A percentile compares a stretch with the other conserved stretches of the same genome.
phyloP scores from a whole-genome alignment of 1,284 basidiomycete genomes.

The Tremellales sp. region DNA sequence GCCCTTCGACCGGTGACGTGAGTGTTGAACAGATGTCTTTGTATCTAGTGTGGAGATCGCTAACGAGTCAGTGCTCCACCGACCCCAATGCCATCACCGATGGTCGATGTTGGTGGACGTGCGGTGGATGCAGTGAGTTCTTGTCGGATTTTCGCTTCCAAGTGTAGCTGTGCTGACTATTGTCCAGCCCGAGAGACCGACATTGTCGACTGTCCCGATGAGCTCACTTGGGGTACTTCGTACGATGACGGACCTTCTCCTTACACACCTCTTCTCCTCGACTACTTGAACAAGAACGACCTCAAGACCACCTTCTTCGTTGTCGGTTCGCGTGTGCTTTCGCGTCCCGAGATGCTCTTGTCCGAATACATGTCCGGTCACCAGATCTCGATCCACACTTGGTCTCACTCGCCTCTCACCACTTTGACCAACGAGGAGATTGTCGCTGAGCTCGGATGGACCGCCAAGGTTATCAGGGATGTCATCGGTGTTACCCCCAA shows the following conservation, averaged over 20 bases:
- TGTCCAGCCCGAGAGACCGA: constrained; percentile 58
- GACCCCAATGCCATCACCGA: constrained; percentile 61
- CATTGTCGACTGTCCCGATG: constrained; percentile 70
- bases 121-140: constrained; percentile 62
- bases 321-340: constrained; percentile 82
- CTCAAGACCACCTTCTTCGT: constrained; percentile 85
- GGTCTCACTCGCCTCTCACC: constrained; percentile 53
- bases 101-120: constrained; percentile 80
- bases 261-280: constrained; percentile 61
- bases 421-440: constrained; percentile 78
- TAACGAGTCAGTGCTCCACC: constrained; percentile 52
- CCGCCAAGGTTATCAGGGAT: constrained; percentile 79
- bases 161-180: background rate
- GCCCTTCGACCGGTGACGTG: constrained; percentile 31
- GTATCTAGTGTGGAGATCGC: background rate
- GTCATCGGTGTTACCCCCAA: constrained; percentile 75
- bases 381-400: constrained; percentile 56
- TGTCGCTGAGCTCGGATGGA: constrained; percentile 91
- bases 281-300: constrained; percentile 57
- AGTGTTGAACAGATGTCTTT: background rate
- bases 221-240: constrained; percentile 62
- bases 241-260: constrained; percentile 61
- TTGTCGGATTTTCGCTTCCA: background rate
- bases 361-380: constrained; percentile 82
- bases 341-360: constrained; percentile 68